phyloP scores from a whole-genome alignment of 306 rosid genomes.

The Gleditsia sinensis region DNA sequence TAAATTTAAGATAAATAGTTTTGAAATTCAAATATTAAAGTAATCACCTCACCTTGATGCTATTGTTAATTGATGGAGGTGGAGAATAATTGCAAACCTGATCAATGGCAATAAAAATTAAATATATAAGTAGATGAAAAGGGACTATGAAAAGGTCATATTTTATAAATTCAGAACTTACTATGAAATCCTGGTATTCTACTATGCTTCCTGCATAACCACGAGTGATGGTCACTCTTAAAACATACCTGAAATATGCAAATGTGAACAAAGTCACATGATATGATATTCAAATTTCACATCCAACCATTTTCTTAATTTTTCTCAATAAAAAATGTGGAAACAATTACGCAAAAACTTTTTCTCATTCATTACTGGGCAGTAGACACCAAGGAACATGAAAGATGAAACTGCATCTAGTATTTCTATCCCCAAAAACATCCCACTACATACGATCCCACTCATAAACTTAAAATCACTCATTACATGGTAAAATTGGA shows the following conservation, averaged over 20 bases:
- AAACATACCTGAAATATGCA: conserved; percentile 72
- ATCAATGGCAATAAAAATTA: conserved; percentile 30
- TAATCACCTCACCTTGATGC: conserved; percentile 84
- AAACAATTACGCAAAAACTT: neutral
- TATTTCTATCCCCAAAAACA: no score
- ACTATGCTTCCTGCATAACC: conserved; percentile 93
- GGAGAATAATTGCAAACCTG: conserved; percentile 96
- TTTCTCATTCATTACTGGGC: neutral
- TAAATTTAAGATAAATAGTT: conserved; percentile 13
- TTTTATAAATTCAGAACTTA: conserved; percentile 37
- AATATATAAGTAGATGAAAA: conserved; percentile 23
- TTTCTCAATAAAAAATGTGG: neutral
- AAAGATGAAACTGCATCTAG: neutral
- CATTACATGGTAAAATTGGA: neutral
- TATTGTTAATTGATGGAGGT: conserved; percentile 83
- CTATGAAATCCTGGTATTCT: conserved; percentile 96
- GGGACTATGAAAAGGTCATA: conserved; percentile 10
- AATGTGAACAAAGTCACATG: conserved; percentile 25
- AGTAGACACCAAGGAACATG: neutral
- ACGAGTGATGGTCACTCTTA: conserved; percentile 92
- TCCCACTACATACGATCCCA: neutral
- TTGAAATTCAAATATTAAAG: conserved; percentile 15
- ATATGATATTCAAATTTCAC: conserved; percentile 25
- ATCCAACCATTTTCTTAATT: neutral
- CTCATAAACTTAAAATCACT: neutral